phyloP scores from a whole-genome alignment of 805 yeast genomes.

The Suhomyces canberraensis region DNA sequence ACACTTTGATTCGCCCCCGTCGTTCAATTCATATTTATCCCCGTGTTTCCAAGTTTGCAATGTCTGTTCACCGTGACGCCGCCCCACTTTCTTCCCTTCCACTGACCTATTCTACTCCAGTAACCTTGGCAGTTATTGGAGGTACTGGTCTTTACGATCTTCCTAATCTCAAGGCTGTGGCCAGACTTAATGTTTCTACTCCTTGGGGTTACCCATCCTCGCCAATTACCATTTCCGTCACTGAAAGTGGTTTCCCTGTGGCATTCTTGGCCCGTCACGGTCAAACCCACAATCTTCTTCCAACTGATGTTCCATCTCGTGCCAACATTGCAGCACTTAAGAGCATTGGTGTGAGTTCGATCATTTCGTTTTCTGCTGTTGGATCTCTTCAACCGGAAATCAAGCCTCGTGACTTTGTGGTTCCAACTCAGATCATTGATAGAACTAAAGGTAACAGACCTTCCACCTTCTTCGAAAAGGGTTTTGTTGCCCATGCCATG shows the following conservation, averaged over 20 bases:
- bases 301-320: conserved; percentile 85
- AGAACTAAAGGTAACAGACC: conserved; percentile 94
- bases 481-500: conserved; percentile 95
- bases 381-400: conserved; percentile 90
- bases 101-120: conserved; percentile 57
- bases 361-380: conserved; percentile 92
- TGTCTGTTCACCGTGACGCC: conserved; percentile 38
- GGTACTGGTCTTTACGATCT: conserved; percentile 97
- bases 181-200: conserved; percentile 74
- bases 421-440: conserved; percentile 94
- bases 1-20: no score
- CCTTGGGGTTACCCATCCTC: conserved; percentile 99
- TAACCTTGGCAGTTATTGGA: conserved; percentile 86
- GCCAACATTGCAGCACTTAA: conserved; percentile 97
- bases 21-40: no score
- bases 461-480: conserved; percentile 84
- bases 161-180: conserved; percentile 80
- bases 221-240: conserved; percentile 85
- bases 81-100: conserved; percentile 38
- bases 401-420: conserved; percentile 92
- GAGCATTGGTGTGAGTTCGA: conserved; percentile 78
- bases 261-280: conserved; percentile 98
- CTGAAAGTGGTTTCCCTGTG: conserved; percentile 72
- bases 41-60: no score
- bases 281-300: conserved; percentile 79